These are phyloP conservation scores for Sicyos edulis DNA, from an alignment of 306 rosid genomes.

Conservation along the genomic window DNA sequence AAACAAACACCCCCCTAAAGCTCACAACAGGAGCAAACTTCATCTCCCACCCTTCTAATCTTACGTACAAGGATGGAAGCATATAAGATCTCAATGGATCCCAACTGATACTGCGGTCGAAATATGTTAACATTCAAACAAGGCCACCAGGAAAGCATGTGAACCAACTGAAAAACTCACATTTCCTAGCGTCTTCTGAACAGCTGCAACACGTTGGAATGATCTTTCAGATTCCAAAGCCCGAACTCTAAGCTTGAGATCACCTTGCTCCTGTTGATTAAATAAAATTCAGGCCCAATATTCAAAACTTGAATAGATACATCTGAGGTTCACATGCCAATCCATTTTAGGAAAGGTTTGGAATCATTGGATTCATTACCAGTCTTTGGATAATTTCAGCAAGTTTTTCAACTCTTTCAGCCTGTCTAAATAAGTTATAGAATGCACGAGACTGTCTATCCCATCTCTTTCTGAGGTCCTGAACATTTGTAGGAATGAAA, in stretches of 20 bases:
- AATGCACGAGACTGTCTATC: constrained; percentile 82
- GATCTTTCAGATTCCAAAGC: constrained; percentile 96
- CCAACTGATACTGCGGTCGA: background rate
- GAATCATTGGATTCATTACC: constrained; percentile 31
- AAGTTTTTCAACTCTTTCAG: constrained; percentile 93
- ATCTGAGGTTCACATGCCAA: constrained; percentile 21
- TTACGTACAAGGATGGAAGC: background rate
- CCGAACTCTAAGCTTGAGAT: constrained; percentile 91
- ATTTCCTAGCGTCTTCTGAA: constrained; percentile 84
- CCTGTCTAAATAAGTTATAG: constrained; percentile 92
- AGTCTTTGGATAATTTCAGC: constrained; percentile 73
- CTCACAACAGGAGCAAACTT: background rate
- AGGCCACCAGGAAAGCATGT: background rate
- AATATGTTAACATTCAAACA: background rate
- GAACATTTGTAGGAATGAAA: constrained; percentile 31
- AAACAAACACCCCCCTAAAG: too few species aligned
- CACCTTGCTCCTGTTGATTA: constrained; percentile 89
- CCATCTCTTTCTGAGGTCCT: constrained; percentile 88
- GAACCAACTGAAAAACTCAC: constrained; percentile 43
- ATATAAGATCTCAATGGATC: background rate
- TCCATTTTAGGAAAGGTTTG: constrained; percentile 12
- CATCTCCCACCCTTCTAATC: background rate
- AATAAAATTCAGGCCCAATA: constrained; percentile 18
- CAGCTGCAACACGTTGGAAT: constrained; percentile 88
- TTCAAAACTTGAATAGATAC: constrained; percentile 22